Evolutionary conservation across 2,329 filamentous ascomycete species (phyloP), one percentile per base, ranked within the genome.

Genomic region (Eutypella sp.): DNA sequence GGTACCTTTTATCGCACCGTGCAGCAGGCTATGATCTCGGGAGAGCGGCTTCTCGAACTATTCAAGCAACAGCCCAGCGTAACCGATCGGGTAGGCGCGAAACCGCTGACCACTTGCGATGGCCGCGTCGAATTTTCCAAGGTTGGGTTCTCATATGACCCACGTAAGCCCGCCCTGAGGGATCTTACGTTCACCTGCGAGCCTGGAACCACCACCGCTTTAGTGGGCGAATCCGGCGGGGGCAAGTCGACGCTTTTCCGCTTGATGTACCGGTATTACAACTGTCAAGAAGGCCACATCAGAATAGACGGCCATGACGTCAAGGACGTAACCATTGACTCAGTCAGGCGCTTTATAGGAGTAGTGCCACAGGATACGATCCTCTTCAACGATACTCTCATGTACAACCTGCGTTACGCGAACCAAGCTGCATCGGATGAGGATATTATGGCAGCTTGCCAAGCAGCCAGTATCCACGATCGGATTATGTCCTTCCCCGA

Each of bases 181-280:
- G 84, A 90, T 39, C 76, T 99, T 41, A 85, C 80, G 52, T 97
- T 99, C 67, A 84, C 85, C 52, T 96, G 91, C 65, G 71, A 74
- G 16, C 91, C 93, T 2, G 93, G 93, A 43, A 96, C 90, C 1
- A 97, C 91, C 0, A 99, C 92, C 5, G 93, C 93, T 1, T 84
- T 99, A 53, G 93, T 99, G 16, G 93, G 93, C 52, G 92, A 97
- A 66, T 97, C 92, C 25, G 93, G 93, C 39, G 93, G 93, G 48
- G 93, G 93, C 54, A 99, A 99, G 67, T 97, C 92, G 2, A 99
- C 93, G 0, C 80, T 99, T 22, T 96, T 99, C 73, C 86, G 93
- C 42, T 79, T 97, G 41, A 83, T 99, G 64, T 97, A 96, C 75
- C 87, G 93, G 16, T 99, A 96, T 68, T 99, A 97, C 73, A 95